Evolutionary conservation across 345 rosid species (phyloP).

Genomic region (Dimocarpus longan): DNA sequence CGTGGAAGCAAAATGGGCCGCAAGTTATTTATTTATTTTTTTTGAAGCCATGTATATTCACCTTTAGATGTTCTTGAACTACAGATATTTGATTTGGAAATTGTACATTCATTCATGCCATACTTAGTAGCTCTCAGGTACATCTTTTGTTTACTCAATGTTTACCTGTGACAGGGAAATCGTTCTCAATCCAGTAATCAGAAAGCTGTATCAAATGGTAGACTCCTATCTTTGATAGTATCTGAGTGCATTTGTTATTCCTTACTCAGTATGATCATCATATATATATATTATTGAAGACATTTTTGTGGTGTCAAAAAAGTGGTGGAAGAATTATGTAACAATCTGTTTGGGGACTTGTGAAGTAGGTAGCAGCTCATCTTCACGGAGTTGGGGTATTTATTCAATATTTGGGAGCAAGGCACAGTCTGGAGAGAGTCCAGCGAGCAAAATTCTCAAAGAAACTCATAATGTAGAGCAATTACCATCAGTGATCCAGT

Average conservation of each 20-base stretch:
- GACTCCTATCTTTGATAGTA: background rate
- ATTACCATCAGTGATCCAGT: slow-evolving; percentile 26
- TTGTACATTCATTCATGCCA: background rate
- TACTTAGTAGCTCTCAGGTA: background rate
- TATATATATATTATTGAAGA: background rate
- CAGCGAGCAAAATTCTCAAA: background rate
- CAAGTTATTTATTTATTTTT: background rate
- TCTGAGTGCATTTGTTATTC: background rate
- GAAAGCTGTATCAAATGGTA: slow-evolving; percentile 27
- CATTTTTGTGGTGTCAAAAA: background rate
- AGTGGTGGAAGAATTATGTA: background rate
- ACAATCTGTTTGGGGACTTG: slow-evolving; percentile 1
- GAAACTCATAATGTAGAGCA: slow-evolving; percentile 18
- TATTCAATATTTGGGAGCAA: slow-evolving; percentile 35
- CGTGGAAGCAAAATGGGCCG: background rate
- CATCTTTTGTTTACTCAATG: slow-evolving; percentile 11
- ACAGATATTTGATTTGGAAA: background rate
- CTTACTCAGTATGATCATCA: background rate
- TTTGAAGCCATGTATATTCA: background rate
- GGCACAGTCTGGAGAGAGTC: slow-evolving; percentile 18
- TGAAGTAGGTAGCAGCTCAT: slow-evolving; percentile 33
- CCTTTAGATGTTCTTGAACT: background rate
- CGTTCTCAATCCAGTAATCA: slow-evolving; percentile 31
- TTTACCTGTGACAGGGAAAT: slow-evolving; percentile 36
- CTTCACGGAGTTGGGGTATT: slow-evolving; percentile 34